These are phyloP conservation scores for Begonia loranthoides DNA, from an alignment of 306 rosid species.

Conservation along the genomic window DNA sequence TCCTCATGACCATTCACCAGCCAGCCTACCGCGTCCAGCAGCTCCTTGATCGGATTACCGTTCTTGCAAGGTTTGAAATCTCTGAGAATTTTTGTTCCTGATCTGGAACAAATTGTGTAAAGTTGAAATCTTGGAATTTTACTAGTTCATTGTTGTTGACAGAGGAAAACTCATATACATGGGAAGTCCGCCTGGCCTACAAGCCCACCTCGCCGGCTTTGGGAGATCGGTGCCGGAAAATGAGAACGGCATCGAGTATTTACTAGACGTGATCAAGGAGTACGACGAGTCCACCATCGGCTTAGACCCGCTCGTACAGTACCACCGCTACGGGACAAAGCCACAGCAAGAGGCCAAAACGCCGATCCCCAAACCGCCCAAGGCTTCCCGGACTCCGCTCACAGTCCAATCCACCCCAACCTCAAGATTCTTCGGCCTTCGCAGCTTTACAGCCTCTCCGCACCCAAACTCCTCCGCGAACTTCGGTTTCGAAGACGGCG, in stretches of 20 bases:
- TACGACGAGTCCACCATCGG: slow-evolving; percentile 75
- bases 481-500: slow-evolving; percentile 19
- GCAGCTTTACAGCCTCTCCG: slow-evolving; percentile 39
- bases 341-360: slow-evolving; percentile 47
- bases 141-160: background rate
- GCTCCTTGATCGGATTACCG: slow-evolving; percentile 56
- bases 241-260: slow-evolving; percentile 63
- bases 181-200: slow-evolving; percentile 54
- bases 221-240: slow-evolving; percentile 82
- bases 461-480: slow-evolving; percentile 21
- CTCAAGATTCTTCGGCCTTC: slow-evolving; percentile 43
- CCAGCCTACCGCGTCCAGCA: slow-evolving; percentile 78
- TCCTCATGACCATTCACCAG: slow-evolving; percentile 85
- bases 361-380: slow-evolving; percentile 36
- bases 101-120: background rate
- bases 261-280: slow-evolving; percentile 75
- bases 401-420: slow-evolving; percentile 20
- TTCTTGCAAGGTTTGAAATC: slow-evolving; percentile 65
- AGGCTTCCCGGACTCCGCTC: slow-evolving; percentile 25
- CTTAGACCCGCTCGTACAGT: slow-evolving; percentile 56
- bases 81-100: background rate
- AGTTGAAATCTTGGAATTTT: background rate
- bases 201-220: slow-evolving; percentile 48
- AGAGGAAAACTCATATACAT: slow-evolving; percentile 70
- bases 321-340: slow-evolving; percentile 52